Conservation (phyloP, 208 protist species). For the Leptomonas pyrrhocoris region DNA sequence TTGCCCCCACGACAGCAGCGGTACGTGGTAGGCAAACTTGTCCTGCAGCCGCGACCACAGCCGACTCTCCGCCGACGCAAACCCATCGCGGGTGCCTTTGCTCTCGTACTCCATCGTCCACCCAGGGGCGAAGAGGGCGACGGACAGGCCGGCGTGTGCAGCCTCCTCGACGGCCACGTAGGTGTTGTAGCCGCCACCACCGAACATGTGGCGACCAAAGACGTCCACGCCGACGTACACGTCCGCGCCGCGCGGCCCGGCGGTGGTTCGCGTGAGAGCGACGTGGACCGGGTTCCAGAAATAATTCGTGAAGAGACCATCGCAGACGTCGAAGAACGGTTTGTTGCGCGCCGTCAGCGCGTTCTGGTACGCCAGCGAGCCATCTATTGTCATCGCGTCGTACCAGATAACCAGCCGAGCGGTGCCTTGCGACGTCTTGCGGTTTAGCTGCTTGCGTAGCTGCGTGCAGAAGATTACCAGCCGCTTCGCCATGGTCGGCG, state of each 20-base stretch:
- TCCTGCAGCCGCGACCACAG: slow-evolving; percentile 63
- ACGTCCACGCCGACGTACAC: slow-evolving; percentile 89
- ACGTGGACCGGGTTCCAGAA: slow-evolving; percentile 71
- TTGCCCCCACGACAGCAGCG: neutral
- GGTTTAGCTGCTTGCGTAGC: slow-evolving; percentile 50
- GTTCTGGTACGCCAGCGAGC: slow-evolving; percentile 80
- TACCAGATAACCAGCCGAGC: slow-evolving; percentile 87
- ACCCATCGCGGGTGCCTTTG: slow-evolving; percentile 44
- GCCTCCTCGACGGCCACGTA: slow-evolving; percentile 47
- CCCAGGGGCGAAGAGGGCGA: slow-evolving; percentile 90
- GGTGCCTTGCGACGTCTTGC: neutral
- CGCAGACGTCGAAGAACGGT: slow-evolving; percentile 77
- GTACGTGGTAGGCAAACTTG: slow-evolving; percentile 30
- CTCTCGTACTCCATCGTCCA: slow-evolving; percentile 83
- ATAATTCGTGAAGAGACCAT: slow-evolving; percentile 93
- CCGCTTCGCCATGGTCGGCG: slow-evolving; percentile 40
- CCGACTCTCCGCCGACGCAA: slow-evolving; percentile 48
- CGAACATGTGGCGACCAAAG: slow-evolving; percentile 78
- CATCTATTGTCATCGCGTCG: slow-evolving; percentile 78
- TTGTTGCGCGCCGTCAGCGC: slow-evolving; percentile 74
- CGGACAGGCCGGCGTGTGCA: slow-evolving; percentile 41
- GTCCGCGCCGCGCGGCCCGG: slow-evolving; percentile 42
- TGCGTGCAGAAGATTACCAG: slow-evolving; percentile 60
- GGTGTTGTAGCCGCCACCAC: slow-evolving; percentile 79
- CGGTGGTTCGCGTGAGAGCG: slow-evolving; percentile 28